phyloP scores from a whole-genome alignment of 768 basidiomycete genomes.

The Daedaleopsis sinensis region DNA sequence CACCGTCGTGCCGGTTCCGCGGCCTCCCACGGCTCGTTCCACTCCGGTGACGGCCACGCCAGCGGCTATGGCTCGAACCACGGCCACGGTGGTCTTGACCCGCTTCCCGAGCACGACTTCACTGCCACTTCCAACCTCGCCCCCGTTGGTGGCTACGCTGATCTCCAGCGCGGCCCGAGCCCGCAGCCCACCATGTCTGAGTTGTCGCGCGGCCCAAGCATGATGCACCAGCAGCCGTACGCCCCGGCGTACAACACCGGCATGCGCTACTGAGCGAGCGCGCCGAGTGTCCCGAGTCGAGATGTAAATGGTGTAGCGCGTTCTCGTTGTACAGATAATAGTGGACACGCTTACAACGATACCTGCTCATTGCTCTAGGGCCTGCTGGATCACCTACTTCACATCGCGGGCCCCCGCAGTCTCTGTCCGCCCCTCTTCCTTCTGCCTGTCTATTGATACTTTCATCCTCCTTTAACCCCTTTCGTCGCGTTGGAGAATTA shows the following conservation, averaged over 20 bases:
- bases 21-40: conserved; percentile 65
- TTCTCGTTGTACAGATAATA: conserved; percentile 25
- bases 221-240: conserved; percentile 46
- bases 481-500: conserved; percentile 7
- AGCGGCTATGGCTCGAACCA: conserved; percentile 29
- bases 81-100: conserved; percentile 40
- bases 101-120: conserved; percentile 76
- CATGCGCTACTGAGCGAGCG: conserved; percentile 25
- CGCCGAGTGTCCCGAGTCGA: conserved; percentile 3
- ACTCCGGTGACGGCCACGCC: conserved; percentile 46
- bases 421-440: not conserved
- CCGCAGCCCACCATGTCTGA: conserved; percentile 69
- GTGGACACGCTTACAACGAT: conserved; percentile 23
- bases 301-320: conserved; percentile 17
- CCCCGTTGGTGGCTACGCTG: conserved; percentile 80
- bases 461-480: conserved; percentile 1
- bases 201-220: conserved; percentile 50
- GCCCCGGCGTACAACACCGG: conserved; percentile 39
- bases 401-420: not conserved
- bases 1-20: conserved; percentile 58
- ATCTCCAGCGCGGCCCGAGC: conserved; percentile 75
- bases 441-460: conserved; percentile 6
- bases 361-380: conserved; percentile 13
- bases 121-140: conserved; percentile 60
- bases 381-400: not conserved